Base-by-base conservation (phyloP, 1,284 basidiomycete species). In the Apiotrichum brassicae region DNA sequence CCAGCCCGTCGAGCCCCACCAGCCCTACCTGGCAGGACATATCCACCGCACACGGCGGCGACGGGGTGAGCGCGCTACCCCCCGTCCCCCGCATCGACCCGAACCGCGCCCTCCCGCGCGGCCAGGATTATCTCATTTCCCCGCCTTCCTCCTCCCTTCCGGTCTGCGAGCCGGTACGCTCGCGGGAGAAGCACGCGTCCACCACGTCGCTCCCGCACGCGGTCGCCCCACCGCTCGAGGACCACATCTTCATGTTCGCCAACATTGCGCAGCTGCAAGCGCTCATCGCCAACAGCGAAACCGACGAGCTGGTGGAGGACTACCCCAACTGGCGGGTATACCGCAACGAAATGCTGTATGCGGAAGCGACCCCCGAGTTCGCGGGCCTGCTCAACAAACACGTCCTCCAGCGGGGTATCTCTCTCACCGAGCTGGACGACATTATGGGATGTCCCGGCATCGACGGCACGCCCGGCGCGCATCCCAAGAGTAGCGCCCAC, bases 301-400 rank as follows among this genome's bases (percentile, higher is more conserved):
- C 6, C 26, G 40, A 42, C 40, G 40, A 42, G 40, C 40, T 42
- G 12, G 40, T 42, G 16, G 40, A 42, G 20, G 40, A 42, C 19
- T 42, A 42, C 18, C 40, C 40, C 40, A 30, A 42, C 40, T 42
- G 40, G 40, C 40, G 40, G 12, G 26, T 42, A 19, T 42, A 20
- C 28, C 40, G 40, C 11, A 16, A 22, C 40, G 26, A 30, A 16
- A 20, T 32, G 26, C 40, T 42, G 14, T 32, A 30, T 16, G 40
- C 40, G 12, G 40, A 42, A 14, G 40, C 40, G 26, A 42, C 40
- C 3, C 40, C 40, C 4, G 40, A 22, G 26, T 42, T n/a, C 19
- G 40, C 40, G 8, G 9, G 14, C 14, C 28, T 42, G 40, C 25
- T 42, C 3, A 42, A 42, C 26, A 28, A 18, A n/a, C 26, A 30